These are phyloP conservation scores for Colletotrichum neosansevieriae DNA, from an alignment of 2,329 filamentous ascomycete species.

Conservation along the genomic window DNA sequence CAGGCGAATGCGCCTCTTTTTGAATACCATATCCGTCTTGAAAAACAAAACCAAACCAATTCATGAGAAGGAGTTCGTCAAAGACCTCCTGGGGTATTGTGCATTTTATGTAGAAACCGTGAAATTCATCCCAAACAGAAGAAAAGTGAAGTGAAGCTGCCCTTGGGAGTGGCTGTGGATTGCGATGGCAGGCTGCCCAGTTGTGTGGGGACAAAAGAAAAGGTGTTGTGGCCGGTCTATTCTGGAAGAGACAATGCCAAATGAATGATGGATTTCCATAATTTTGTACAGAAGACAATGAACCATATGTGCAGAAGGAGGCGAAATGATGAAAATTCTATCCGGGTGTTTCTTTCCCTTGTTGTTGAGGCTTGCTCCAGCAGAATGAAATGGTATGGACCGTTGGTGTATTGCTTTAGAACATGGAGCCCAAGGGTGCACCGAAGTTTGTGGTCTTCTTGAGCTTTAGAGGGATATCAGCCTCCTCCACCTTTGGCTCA, in stretches of 20 bases:
- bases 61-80: slow-evolving; percentile 30
- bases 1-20: slow-evolving; percentile 17
- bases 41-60: slow-evolving; percentile 32
- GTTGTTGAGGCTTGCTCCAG: slow-evolving; percentile 17
- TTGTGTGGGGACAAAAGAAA: slow-evolving; percentile 30
- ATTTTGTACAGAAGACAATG: slow-evolving; percentile 27
- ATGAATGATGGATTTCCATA: slow-evolving; percentile 22
- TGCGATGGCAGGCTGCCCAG: slow-evolving; percentile 9
- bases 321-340: slow-evolving; percentile 21
- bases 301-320: slow-evolving; percentile 35
- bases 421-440: slow-evolving; percentile 40
- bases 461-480: slow-evolving; percentile 61
- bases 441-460: slow-evolving; percentile 54
- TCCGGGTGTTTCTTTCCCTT: slow-evolving; percentile 2
- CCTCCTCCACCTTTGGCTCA: slow-evolving; percentile 48
- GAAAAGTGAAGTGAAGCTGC: slow-evolving; percentile 29
- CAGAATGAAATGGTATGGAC: background rate
- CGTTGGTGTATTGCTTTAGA: slow-evolving; percentile 11
- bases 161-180: slow-evolving; percentile 7
- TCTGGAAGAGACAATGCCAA: slow-evolving; percentile 5
- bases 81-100: slow-evolving; percentile 40
- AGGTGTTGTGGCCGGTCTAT: slow-evolving; percentile 9
- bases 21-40: slow-evolving; percentile 22
- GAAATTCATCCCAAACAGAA: slow-evolving; percentile 27
- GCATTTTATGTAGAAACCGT: slow-evolving; percentile 40